phyloP scores from a whole-genome alignment of 257 asterid species.

The Fraxinus excelsior region DNA sequence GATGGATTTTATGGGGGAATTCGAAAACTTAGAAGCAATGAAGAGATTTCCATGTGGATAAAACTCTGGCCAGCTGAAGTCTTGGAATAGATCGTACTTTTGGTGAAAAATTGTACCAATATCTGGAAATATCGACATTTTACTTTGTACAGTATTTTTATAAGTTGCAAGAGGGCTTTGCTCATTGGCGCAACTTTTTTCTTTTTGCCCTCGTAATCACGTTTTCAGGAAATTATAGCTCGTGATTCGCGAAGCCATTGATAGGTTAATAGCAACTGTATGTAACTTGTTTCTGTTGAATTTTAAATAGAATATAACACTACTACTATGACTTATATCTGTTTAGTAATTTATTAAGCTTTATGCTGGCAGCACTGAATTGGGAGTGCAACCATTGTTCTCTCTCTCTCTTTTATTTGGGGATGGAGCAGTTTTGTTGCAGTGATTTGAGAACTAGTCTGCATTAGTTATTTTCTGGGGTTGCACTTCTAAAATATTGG shows the following conservation, averaged over 20 bases:
- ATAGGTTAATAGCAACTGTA: conserved; percentile 17
- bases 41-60: conserved; percentile 69
- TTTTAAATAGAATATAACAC: conserved; percentile 22
- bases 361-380: not conserved
- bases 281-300: conserved; percentile 24
- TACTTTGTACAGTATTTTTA: not conserved
- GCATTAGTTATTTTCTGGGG: conserved; percentile 12
- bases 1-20: conserved; percentile 85
- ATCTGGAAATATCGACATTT: not conserved
- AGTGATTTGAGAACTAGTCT: conserved; percentile 15
- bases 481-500: not conserved
- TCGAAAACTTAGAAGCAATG: conserved; percentile 41
- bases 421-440: not conserved
- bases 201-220: conserved; percentile 15
- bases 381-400: not conserved
- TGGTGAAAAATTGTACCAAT: not conserved
- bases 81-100: conserved; percentile 52
- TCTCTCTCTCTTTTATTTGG: not conserved
- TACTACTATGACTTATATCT: conserved; percentile 8
- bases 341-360: conserved; percentile 7
- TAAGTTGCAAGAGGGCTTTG: not conserved
- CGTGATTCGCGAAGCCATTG: conserved; percentile 12
- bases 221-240: conserved; percentile 19
- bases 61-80: conserved; percentile 65
- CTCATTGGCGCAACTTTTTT: not conserved